Evolutionary conservation across 1,139 yeast species (phyloP).

Genomic region (Lodderomyces parapsilosis): DNA sequence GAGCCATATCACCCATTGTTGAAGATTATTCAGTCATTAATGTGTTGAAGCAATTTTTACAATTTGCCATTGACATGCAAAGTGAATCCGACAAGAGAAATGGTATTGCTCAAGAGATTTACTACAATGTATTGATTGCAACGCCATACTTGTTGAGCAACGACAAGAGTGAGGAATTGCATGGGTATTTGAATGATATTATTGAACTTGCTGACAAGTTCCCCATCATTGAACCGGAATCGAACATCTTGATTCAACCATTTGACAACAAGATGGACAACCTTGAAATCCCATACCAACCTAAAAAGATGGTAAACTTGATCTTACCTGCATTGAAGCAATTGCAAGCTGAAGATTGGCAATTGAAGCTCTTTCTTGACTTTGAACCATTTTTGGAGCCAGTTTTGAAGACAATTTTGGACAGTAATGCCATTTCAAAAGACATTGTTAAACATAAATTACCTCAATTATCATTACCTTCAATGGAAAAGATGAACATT

Average conservation of each 20-base stretch:
- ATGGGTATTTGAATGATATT: conserved; percentile 40
- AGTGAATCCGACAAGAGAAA: conserved; percentile 36
- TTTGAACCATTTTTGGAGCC: conserved; percentile 34
- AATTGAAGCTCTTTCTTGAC: conserved; percentile 30
- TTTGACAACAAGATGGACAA: conserved; percentile 35
- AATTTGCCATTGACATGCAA: conserved; percentile 58
- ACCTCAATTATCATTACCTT: conserved; percentile 50
- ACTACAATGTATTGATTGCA: conserved; percentile 60
- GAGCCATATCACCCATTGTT: conserved; percentile 62
- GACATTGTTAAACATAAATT: conserved; percentile 44
- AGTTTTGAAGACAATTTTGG: conserved; percentile 35
- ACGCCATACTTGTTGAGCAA: conserved; percentile 67
- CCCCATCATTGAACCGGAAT: conserved; percentile 21
- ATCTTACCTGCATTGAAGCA: conserved; percentile 54
- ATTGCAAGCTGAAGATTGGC: conserved; percentile 32
- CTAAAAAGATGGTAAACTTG: conserved; percentile 50
- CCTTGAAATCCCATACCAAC: conserved; percentile 51
- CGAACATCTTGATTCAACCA: conserved; percentile 33
- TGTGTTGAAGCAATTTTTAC: conserved; percentile 55
- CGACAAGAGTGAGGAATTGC: conserved; percentile 33
- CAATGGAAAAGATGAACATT: conserved; percentile 31
- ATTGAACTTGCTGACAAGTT: conserved; percentile 45
- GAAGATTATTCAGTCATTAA: conserved; percentile 50
- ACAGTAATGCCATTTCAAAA: conserved; percentile 37
- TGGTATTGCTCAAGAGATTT: conserved; percentile 69